Evolutionary conservation across 2,329 filamentous ascomycete species (phyloP).

Genomic region (Hypoxylon sp.): DNA sequence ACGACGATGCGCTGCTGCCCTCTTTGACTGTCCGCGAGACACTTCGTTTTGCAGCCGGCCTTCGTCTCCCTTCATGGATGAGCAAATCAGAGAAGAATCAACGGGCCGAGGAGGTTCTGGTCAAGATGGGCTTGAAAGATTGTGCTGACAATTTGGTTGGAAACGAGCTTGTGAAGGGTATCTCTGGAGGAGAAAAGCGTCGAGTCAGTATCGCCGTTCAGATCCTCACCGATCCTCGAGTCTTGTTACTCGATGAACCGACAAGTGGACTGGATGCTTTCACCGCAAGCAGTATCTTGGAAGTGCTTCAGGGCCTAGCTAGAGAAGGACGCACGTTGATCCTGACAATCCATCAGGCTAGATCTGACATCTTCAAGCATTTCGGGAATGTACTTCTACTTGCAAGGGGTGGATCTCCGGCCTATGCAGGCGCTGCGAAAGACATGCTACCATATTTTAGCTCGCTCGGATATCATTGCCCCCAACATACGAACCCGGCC

Average conservation of each 20-base stretch:
- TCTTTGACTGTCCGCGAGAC: slow-evolving; percentile 84
- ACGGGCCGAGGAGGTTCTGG: slow-evolving; percentile 78
- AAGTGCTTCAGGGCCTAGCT: slow-evolving; percentile 78
- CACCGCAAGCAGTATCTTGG: slow-evolving; percentile 82
- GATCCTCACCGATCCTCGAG: slow-evolving; percentile 80
- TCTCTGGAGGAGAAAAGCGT: slow-evolving; percentile 84
- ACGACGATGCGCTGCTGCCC: slow-evolving; percentile 81
- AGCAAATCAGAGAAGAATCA: slow-evolving; percentile 75
- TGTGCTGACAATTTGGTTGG: slow-evolving; percentile 83
- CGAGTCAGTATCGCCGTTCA: slow-evolving; percentile 84
- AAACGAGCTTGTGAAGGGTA: slow-evolving; percentile 80
- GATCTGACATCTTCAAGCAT: slow-evolving; percentile 78
- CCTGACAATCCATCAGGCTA: slow-evolving; percentile 83
- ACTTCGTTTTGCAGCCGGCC: slow-evolving; percentile 77
- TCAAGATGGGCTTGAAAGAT: slow-evolving; percentile 84
- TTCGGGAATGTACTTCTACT: slow-evolving; percentile 81
- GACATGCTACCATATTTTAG: slow-evolving; percentile 78
- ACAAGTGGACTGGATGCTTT: slow-evolving; percentile 84
- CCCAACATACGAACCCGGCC: slow-evolving; percentile 79
- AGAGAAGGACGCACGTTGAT: slow-evolving; percentile 81
- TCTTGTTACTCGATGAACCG: slow-evolving; percentile 82
- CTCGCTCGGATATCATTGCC: slow-evolving; percentile 73
- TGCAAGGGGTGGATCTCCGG: slow-evolving; percentile 76
- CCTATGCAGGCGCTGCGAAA: slow-evolving; percentile 75
- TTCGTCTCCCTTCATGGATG: slow-evolving; percentile 80